These are phyloP conservation scores for Metschnikowia drakensbergensis DNA, from an alignment of 805 yeast genomes.

Conservation along the genomic window DNA sequence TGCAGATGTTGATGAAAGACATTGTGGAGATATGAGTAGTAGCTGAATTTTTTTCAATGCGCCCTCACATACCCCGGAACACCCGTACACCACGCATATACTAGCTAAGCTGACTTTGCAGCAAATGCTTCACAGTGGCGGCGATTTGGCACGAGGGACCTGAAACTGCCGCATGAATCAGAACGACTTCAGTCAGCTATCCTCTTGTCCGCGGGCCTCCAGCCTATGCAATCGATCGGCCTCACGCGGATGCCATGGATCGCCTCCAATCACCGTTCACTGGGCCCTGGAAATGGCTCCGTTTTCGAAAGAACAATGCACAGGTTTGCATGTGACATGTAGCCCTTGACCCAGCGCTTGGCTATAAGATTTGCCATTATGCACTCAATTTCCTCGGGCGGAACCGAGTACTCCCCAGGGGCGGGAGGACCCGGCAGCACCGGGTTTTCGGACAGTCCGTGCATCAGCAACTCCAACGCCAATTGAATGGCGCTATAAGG, in stretches of 20 bases:
- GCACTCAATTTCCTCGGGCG: slow-evolving; percentile 62
- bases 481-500: slow-evolving; percentile 41
- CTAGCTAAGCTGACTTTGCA: too few species aligned
- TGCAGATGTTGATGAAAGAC: slow-evolving; percentile 90
- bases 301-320: slow-evolving; percentile 73
- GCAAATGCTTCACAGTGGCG: too few species aligned
- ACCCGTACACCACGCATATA: slow-evolving; percentile 13
- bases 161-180: too few species aligned
- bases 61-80: slow-evolving; percentile 1
- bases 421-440: background rate
- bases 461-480: slow-evolving; percentile 33
- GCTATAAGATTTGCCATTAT: slow-evolving; percentile 62
- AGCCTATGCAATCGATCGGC: too few species aligned
- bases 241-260: too few species aligned
- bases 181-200: too few species aligned
- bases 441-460: background rate
- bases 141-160: too few species aligned
- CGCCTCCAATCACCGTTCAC: too few species aligned
- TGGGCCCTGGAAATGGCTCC: slow-evolving; percentile 58
- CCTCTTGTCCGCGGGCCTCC: too few species aligned
- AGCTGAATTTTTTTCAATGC: background rate
- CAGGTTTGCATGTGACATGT: slow-evolving; percentile 69
- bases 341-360: slow-evolving; percentile 66
- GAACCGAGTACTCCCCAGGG: slow-evolving; percentile 9
- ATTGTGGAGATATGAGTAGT: slow-evolving; percentile 34